Evolutionary conservation across 352 stramenopile species (phyloP), one percentile per base, ranked within the genome.

Genomic region (Pythium rhizo-oryzae): DNA sequence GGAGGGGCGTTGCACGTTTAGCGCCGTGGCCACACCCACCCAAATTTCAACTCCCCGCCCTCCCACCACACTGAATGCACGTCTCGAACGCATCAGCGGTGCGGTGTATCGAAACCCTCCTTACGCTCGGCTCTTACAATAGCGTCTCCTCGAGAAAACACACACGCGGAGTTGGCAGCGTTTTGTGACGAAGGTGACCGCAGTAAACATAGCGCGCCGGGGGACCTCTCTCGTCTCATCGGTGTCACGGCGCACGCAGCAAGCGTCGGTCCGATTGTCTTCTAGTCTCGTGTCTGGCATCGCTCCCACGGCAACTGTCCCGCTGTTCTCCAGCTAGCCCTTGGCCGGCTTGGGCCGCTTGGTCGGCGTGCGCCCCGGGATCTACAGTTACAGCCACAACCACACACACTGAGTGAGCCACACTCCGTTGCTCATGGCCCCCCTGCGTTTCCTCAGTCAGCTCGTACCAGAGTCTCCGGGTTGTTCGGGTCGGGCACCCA

Each of bases 401-500:
- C 41, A 47, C 18, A 47, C 15, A 12, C 13, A 8, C n/a, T n/a
- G 37, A 43, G 21, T n/a, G 37, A 43, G 37, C 41, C 41, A 47
- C 41, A 47, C 4, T 41, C 35, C 35, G 35, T 41, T 33, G 3
- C 28, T 33, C 28, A 33, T 33, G 28, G 2, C 28, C 3, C 28
- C 28, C 28, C 2, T 7, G 43, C 43, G 43, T 9, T 49, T 49
- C 12, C 11, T n/a, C 41, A 15, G 13, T 9, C 24, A 8, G 28
- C 28, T 33, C 78, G 53, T 43, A 94, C 86, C 77, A 92, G 62
- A 3, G 71, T 67, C 43, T 94, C 83, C 0, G 82, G 83, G 62
- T 93, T 90, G 46, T 74, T 78, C 18, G 84, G 84, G 68, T 96
- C 89, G 51, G 93, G 92, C 41, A 91, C 81, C 81, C 88, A 96